Conservation (phyloP, 306 rosid species). For the Hippophae gyantsensis region DNA sequence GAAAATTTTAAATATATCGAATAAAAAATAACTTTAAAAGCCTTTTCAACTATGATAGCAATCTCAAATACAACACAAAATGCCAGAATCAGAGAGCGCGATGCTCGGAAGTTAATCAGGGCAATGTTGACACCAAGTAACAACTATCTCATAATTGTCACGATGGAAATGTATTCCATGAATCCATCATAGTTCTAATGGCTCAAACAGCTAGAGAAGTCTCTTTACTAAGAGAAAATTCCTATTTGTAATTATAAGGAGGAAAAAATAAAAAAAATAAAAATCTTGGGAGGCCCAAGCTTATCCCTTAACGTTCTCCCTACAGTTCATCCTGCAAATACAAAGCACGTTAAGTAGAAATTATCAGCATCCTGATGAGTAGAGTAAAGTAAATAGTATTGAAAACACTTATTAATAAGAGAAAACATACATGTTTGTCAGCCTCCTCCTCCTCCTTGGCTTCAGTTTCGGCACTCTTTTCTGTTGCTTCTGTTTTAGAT, state of each 20-base stretch:
- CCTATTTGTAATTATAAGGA: slow-evolving; percentile 25
- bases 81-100: no score
- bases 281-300: slow-evolving; percentile 10
- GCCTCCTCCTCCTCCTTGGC: slow-evolving; percentile 38
- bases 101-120: no score
- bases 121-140: no score
- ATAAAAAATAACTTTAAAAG: no score
- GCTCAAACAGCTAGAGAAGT: slow-evolving; percentile 38
- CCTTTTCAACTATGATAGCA: no score
- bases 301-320: slow-evolving; percentile 20
- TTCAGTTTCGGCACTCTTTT: slow-evolving; percentile 18
- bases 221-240: slow-evolving; percentile 25
- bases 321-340: slow-evolving; percentile 85
- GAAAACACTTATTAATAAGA: no score
- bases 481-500: slow-evolving; percentile 12
- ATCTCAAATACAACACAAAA: no score
- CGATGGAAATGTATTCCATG: slow-evolving; percentile 7
- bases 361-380: not conserved
- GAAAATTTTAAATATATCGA: no score
- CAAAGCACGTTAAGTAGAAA: not conserved
- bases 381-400: not conserved
- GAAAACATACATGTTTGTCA: slow-evolving; percentile 38
- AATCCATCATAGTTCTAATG: slow-evolving; percentile 28
- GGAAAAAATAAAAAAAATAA: not conserved
- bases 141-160: slow-evolving; percentile 15